Base-by-base conservation (phyloP, 2,329 filamentous ascomycete species). In the Coniochaeta hoffmannii region DNA sequence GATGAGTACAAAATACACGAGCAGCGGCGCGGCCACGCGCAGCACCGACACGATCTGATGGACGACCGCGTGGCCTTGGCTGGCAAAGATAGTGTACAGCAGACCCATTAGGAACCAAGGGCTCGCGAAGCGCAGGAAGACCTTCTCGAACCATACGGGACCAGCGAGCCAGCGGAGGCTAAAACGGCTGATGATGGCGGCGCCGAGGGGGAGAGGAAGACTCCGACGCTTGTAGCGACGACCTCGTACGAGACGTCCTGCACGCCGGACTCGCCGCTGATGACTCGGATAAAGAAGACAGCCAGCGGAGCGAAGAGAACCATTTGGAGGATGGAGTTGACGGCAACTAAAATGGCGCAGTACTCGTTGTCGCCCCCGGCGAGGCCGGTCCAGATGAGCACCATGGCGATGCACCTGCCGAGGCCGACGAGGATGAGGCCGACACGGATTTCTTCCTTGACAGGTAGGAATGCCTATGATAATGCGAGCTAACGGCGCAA, bases 341-440 rank as follows among this genome's bases (percentile, higher is more conserved):
- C 72, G 11, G 86, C 86, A 0, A 90, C 87, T 2, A 90, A 79
- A 53, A 90, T 87, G 14, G 90, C 90, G 68, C 90, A 96, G 69
- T 95, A 96, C 62, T 94, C 86, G 7, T 70, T 73, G 59, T 95
- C 87, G 4, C 90, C 90, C 1, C 85, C 85, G 0, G 90, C 89
- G 50, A 78, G 67, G 4, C 67, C 65, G 36, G 72, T 94, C 90
- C 89, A 95, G 58, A 96, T 87, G 4, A 80, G 62, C 1, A 80
- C 89, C 90, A 96, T 96, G 31, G 90, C 90, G 59, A 96, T 96
- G 63, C 91, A 96, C 53, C 91, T 76, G 5, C 88, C 91, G 1
- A 96, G 74, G 0, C 91, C 90, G 0, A 96, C 90, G 6, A 96
- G 81, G 35, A 94, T 89, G 2, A 94, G 73, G 0, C 89, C 90